These are phyloP conservation scores for Zygosaccharomyces siamensis DNA, from an alignment of 805 yeast species.

Conservation along the genomic window DNA sequence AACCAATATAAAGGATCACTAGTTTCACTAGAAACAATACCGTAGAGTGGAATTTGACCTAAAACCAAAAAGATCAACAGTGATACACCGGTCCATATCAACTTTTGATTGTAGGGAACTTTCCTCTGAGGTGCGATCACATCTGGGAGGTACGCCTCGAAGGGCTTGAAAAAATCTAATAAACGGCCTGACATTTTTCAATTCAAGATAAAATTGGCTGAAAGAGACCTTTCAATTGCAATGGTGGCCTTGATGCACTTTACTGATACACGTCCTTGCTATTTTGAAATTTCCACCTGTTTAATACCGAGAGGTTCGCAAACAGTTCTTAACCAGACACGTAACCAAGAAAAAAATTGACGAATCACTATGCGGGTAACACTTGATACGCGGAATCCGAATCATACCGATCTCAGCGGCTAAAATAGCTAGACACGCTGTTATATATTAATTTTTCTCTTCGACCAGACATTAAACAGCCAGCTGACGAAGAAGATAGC, in stretches of 20 bases:
- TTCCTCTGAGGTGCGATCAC: slow-evolving; percentile 87
- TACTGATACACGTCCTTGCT: not conserved
- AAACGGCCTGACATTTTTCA: slow-evolving; percentile 48
- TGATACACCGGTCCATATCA: slow-evolving; percentile 90
- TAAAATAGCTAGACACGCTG: not conserved
- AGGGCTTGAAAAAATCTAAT: slow-evolving; percentile 85
- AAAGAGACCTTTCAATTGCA: not conserved
- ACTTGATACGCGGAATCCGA: not conserved
- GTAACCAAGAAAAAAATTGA: slow-evolving; percentile 3
- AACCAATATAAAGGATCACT: slow-evolving; percentile 78
- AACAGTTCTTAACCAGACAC: slow-evolving; percentile 7
- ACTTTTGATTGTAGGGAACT: slow-evolving; percentile 79
- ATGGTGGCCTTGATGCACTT: slow-evolving; percentile 2
- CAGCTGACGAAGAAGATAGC: slow-evolving; percentile 10
- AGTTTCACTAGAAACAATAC: slow-evolving; percentile 73
- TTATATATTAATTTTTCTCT: slow-evolving; percentile 2
- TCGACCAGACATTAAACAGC: slow-evolving; percentile 14
- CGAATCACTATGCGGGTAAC: not conserved
- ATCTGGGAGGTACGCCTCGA: slow-evolving; percentile 83
- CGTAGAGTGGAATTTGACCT: slow-evolving; percentile 88
- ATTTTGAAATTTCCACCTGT: not conserved
- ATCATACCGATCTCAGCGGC: not conserved
- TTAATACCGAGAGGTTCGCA: not conserved
- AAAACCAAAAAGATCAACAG: slow-evolving; percentile 76
- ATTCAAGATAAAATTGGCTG: not conserved